Evolutionary conservation across 208 protist species (phyloP), one percentile per base, ranked within the genome.

Genomic region (Acanthamoeba culbertsoni): DNA sequence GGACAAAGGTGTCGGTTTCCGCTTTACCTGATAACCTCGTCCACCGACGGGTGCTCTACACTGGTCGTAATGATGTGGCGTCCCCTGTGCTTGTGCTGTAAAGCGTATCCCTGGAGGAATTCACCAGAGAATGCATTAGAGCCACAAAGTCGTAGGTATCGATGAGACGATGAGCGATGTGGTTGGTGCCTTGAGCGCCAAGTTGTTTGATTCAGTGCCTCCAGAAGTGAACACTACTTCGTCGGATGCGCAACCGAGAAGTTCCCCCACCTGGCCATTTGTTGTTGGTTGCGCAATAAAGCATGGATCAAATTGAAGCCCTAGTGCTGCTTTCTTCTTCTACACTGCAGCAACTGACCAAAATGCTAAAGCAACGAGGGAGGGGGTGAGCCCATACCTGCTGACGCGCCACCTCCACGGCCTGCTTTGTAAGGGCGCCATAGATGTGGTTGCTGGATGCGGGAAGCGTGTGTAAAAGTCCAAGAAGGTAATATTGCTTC

Each of bases 161-260:
- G 28, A 48, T 12, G 20, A 51, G 93, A 51, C 26, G 23, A 86
- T 4, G 59, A n/a, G 18, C 14, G 35, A 20, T 5, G 62, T 33
- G 62, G 18, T 51, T 7, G 26, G 40, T 6, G 86, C 90, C 63
- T 98, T 86, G 62, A 99, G 98, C 37, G 97, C 98, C 20, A 97
- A 91, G 95, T 99, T 99, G 96, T 99, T 99, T 42, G 96, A 92
- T 94, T 99, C 98, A 0, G 98, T 99, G 5, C 98, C 98, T 48
- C 98, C 97, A 0, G 97, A 98, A n/a, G 98, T 98, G 95, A 99
- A 99, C 57, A 98, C 90, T 48, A 99, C 97, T 42, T 95, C 96
- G 14, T 97, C 95, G 0, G 96, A n/a, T 0, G 40, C 82, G 0
- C 96, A 96, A 14, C 18, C 16, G 3, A 65, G 40, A 3, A 8